Evolutionary conservation across 2,329 filamentous ascomycete genomes (phyloP).

Genomic region (Arachnomyces sp.): DNA sequence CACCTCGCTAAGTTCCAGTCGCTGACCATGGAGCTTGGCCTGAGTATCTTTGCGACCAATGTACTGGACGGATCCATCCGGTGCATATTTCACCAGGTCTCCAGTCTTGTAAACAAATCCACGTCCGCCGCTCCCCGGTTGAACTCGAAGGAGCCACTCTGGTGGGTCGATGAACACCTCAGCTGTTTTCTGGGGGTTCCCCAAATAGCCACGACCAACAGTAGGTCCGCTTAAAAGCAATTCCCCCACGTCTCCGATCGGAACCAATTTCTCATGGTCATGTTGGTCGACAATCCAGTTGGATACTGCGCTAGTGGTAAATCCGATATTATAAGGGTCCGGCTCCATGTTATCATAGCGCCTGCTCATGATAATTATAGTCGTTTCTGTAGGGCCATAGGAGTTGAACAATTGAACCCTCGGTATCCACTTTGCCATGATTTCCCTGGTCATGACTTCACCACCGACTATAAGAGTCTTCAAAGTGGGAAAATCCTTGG

Average conservation of each 20-base stretch:
- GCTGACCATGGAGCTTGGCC: not conserved
- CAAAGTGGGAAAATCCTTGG: conserved; percentile 29
- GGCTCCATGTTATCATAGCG: conserved; percentile 23
- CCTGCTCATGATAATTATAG: conserved; percentile 27
- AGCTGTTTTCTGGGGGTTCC: conserved; percentile 6
- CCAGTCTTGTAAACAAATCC: no score
- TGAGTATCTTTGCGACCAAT: conserved; percentile 4
- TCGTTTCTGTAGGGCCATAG: conserved; percentile 39
- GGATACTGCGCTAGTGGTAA: conserved; percentile 20
- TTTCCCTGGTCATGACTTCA: conserved; percentile 41
- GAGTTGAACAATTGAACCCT: conserved; percentile 33
- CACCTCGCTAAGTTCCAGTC: conserved; percentile 6
- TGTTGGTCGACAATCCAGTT: no score
- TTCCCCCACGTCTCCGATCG: conserved; percentile 6
- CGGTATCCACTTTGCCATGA: conserved; percentile 28
- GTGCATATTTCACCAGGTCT: conserved; percentile 9
- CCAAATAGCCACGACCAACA: conserved; percentile 11
- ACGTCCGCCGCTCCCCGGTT: not conserved
- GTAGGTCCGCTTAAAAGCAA: conserved; percentile 8
- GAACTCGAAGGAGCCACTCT: conserved; percentile 6
- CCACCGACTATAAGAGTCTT: conserved; percentile 26
- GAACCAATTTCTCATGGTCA: no score
- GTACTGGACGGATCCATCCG: conserved; percentile 7
- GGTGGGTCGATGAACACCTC: conserved; percentile 9
- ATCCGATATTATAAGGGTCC: conserved; percentile 7